These are phyloP conservation scores for Russula compacta DNA, from an alignment of 768 basidiomycete genomes.

Conservation along the genomic window DNA sequence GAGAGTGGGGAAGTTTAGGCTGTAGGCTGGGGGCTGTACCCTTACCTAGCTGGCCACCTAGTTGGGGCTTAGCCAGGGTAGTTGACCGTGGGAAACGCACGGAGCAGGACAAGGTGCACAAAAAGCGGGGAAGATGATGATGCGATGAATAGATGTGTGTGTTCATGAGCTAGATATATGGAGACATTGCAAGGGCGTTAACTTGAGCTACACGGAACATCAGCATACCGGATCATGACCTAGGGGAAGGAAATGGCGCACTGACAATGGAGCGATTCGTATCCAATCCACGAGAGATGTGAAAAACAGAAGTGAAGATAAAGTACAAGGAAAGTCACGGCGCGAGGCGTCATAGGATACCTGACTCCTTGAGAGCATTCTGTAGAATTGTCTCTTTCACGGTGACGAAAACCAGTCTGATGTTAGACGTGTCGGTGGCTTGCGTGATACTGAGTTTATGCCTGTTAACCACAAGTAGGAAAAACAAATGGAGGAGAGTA, in stretches of 20 bases:
- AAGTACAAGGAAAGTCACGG: slow-evolving; percentile 8
- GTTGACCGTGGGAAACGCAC: not conserved
- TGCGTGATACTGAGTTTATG: slow-evolving; percentile 56
- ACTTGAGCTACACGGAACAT: slow-evolving; percentile 5
- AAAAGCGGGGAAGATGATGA: slow-evolving; percentile 1
- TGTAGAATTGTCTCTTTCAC: slow-evolving; percentile 92
- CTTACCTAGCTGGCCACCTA: not conserved
- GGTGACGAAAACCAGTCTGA: slow-evolving; percentile 73
- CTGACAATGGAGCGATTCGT: slow-evolving; percentile 14
- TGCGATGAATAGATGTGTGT: slow-evolving; percentile 16
- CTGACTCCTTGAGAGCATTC: slow-evolving; percentile 79
- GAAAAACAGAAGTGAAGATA: slow-evolving; percentile 9
- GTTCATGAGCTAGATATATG: slow-evolving; percentile 13
- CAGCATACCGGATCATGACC: not conserved
- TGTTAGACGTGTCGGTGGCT: slow-evolving; percentile 83
- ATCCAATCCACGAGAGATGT: slow-evolving; percentile 14
- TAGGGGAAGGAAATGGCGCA: not conserved
- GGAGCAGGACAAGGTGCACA: not conserved
- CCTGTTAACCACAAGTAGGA: not conserved
- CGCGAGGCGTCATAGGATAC: slow-evolving; percentile 48
- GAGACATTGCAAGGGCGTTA: slow-evolving; percentile 17
- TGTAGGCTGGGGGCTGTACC: not conserved
- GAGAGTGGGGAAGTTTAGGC: not conserved
- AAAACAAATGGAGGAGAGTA: not conserved
- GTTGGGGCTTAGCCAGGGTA: not conserved